Evolutionary conservation across 345 rosid species (phyloP).

Genomic region (Psidium guajava): DNA sequence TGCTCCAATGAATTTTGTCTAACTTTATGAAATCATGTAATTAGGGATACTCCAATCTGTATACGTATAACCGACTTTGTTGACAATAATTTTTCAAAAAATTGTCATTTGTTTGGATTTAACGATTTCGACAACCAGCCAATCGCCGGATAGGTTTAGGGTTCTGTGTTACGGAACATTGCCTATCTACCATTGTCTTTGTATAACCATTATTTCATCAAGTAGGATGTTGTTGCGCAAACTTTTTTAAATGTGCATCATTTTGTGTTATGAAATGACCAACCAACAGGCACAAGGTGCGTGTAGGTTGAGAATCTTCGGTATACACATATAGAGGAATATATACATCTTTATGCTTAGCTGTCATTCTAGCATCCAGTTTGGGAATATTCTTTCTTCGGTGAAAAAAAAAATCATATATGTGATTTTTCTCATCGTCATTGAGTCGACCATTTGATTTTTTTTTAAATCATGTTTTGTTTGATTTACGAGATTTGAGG

Average conservation of each 20-base stretch:
- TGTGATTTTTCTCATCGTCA: not conserved
- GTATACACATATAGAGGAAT: not conserved
- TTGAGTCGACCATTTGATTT: not conserved
- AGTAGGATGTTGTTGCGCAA: not conserved
- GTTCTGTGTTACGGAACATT: not conserved
- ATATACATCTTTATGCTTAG: not conserved
- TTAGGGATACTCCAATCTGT: too few relatives aligned
- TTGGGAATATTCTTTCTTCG: not conserved
- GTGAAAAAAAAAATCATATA: not conserved
- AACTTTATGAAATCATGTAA: too few relatives aligned
- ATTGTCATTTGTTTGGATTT: not conserved
- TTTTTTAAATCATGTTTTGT: too few relatives aligned
- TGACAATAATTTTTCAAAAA: too few relatives aligned
- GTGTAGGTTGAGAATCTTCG: not conserved
- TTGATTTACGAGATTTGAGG: not conserved
- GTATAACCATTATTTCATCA: not conserved
- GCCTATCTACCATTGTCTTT: not conserved
- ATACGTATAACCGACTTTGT: too few relatives aligned
- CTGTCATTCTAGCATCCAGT: not conserved
- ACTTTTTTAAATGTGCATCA: not conserved
- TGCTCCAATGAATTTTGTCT: too few relatives aligned
- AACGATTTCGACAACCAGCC: not conserved
- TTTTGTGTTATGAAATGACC: not conserved
- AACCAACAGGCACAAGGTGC: not conserved
- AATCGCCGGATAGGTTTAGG: too few relatives aligned